These are phyloP conservation scores for Phyllostachys edulis DNA, from an alignment of 176 grass and related monocot genomes.

Conservation along the genomic window DNA sequence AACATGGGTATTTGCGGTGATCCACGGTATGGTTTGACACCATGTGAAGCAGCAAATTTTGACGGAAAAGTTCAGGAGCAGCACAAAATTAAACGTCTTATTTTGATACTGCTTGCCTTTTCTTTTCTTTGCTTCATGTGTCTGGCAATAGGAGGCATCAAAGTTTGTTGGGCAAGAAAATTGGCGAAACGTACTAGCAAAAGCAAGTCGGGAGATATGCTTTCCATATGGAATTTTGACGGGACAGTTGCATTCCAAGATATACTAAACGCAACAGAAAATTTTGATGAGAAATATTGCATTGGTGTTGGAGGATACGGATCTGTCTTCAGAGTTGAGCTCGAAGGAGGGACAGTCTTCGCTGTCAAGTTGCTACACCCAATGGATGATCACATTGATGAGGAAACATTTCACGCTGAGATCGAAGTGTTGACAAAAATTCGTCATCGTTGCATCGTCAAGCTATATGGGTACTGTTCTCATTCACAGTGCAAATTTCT, in stretches of 20 bases:
- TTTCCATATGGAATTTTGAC: slow-evolving; percentile 25
- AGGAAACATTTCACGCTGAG: not conserved
- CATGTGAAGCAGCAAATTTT: not conserved
- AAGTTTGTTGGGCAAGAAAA: not conserved
- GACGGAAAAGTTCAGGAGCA: too few relatives aligned
- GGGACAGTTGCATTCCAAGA: slow-evolving; percentile 15
- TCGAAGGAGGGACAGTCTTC: not conserved
- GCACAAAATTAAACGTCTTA: too few relatives aligned
- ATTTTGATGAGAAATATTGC: slow-evolving; percentile 39
- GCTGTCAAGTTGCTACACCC: slow-evolving; percentile 33
- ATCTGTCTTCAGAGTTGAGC: slow-evolving; percentile 22
- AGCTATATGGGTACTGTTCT: too few relatives aligned
- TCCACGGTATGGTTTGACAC: not conserved
- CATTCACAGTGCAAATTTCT: too few relatives aligned
- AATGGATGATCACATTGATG: not conserved
- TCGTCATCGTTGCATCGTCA: too few relatives aligned
- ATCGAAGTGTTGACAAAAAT: too few relatives aligned
- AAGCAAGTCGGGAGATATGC: not conserved
- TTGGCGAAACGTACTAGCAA: not conserved
- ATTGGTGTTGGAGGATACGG: slow-evolving; percentile 20
- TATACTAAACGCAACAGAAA: slow-evolving; percentile 24
- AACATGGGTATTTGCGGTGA: not conserved
- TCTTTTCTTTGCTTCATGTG: not conserved
- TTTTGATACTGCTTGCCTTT: not conserved
- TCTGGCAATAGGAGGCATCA: not conserved